Base-by-base conservation (phyloP, 1,139 yeast genomes). In the Meyerozyma guilliermondii region DNA sequence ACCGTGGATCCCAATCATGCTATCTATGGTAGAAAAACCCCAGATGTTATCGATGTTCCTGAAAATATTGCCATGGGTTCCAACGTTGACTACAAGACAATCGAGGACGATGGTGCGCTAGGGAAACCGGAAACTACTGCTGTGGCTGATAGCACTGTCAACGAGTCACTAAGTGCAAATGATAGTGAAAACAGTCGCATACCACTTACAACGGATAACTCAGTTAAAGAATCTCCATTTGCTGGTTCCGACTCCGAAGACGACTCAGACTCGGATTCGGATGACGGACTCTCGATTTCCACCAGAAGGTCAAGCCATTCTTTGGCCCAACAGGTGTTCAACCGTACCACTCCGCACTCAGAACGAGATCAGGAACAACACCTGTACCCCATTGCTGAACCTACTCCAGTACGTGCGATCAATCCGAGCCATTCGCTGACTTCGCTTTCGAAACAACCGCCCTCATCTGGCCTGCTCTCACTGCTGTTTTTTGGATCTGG, bases 1-100 rank as follows among this genome's bases (percentile, higher is more conserved):
- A 76, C 81, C 4, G 76, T 71, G 31, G 80, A 79, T 50, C 77
- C 78, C 17, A 66, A 76, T 46, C 76, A 78, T 46, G 66, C 73
- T 4, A 60, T 69, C 10, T 68, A 64, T 49, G 71, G 71, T 1
- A 52, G 54, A 37, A 28, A 41, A 20, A 49, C 54, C 3, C 73
- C 76, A 55, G 64, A 64, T 45, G 76, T 72, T 20, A 68, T 68
- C 48, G 78, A 63, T 60, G 72, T 62, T 42, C 80, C 69, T 28
- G 79, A 61, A 53, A 71, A 69, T 47, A 66, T 73, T 40, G 60
- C 66, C 8, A 50, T 71, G 49, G 76, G 74, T 10, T 64, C 73
- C 3, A 70, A 64, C 48, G 64, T 66, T 43, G 70, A 66, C 44
- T 71, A 68, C 46, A 71, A 68, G 35, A 53, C 55, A 20, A 59